Conservation (phyloP, 139 green algal species). For the Chlamydomonas sp. region DNA sequence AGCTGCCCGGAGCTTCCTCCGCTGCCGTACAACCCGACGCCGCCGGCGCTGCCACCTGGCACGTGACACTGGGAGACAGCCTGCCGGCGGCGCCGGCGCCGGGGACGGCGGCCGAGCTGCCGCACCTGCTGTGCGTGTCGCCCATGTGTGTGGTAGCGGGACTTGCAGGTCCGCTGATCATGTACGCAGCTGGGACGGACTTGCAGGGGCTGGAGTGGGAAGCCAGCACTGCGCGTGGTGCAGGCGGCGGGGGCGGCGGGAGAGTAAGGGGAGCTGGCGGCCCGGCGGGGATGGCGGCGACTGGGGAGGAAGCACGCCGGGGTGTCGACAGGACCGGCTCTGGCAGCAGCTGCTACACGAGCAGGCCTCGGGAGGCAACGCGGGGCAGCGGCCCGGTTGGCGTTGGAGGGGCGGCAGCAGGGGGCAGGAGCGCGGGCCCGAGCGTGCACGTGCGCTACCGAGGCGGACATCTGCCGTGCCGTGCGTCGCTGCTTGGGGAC, state of each 20-base stretch:
- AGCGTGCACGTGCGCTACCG: constrained; percentile 13
- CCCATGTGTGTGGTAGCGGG: constrained; percentile 22
- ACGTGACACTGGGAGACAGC: background rate
- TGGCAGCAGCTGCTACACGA: too few relatives aligned
- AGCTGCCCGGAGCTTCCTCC: background rate
- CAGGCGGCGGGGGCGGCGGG: background rate
- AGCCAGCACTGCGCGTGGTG: background rate
- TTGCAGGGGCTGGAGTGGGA: background rate
- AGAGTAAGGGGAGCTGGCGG: background rate
- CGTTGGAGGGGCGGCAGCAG: background rate
- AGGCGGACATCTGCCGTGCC: background rate
- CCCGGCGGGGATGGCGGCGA: background rate
- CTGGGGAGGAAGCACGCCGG: background rate
- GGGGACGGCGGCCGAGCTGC: background rate
- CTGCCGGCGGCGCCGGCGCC: background rate
- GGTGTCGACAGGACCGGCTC: too few relatives aligned
- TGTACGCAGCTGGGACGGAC: constrained; percentile 21
- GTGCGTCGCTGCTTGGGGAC: constrained; percentile 24
- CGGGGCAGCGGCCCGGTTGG: background rate
- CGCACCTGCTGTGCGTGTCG: constrained; percentile 22
- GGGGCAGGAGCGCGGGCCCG: background rate
- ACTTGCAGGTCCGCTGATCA: background rate
- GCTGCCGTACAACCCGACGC: too few relatives aligned
- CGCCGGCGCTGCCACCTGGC: background rate
- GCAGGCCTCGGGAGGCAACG: too few relatives aligned